Conservation (phyloP, 805 yeast species). For the Metschnikowia similis region DNA sequence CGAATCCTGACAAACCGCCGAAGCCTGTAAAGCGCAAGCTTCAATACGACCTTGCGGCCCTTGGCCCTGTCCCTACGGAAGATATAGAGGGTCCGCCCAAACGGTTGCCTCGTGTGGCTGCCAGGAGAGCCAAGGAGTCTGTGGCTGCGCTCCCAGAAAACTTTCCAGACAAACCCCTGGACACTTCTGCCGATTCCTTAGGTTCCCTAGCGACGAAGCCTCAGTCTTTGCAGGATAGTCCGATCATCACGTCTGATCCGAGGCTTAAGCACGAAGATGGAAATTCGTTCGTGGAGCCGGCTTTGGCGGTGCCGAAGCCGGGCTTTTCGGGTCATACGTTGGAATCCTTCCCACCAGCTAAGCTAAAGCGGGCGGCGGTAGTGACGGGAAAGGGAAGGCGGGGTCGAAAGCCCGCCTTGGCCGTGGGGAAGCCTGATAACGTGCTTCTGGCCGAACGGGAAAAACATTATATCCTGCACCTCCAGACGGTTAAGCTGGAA, state of each 20-base stretch:
- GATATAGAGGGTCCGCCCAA: background rate
- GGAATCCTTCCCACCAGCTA: slow-evolving; percentile 61
- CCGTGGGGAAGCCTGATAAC: slow-evolving; percentile 15
- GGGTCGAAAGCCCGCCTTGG: slow-evolving; percentile 19
- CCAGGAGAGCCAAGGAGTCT: background rate
- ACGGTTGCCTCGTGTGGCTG: slow-evolving; percentile 1
- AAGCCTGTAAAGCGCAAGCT: background rate
- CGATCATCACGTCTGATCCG: slow-evolving; percentile 7
- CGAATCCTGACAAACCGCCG: background rate
- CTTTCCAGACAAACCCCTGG: background rate
- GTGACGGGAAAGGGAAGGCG: slow-evolving; percentile 43
- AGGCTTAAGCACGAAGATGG: slow-evolving; percentile 1
- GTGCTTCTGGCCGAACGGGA: slow-evolving; percentile 12
- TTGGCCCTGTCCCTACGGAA: background rate
- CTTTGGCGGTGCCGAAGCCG: slow-evolving; percentile 49
- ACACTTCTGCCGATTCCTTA: background rate
- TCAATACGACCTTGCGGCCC: background rate
- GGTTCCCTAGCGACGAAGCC: background rate
- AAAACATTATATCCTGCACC: slow-evolving; percentile 11
- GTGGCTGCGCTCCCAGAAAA: slow-evolving; percentile 1
- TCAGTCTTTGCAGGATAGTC: slow-evolving; percentile 7
- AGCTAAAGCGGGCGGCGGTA: slow-evolving; percentile 51
- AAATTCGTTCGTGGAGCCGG: slow-evolving; percentile 52
- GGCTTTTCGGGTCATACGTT: slow-evolving; percentile 71
- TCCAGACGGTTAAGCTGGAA: slow-evolving; percentile 15